A percentile compares a stretch with the other conserved stretches of the same genome.
These are phyloP conservation scores for Rhodotorula taiwanensis DNA, from an alignment of 768 basidiomycete genomes.

Conservation along the genomic window DNA sequence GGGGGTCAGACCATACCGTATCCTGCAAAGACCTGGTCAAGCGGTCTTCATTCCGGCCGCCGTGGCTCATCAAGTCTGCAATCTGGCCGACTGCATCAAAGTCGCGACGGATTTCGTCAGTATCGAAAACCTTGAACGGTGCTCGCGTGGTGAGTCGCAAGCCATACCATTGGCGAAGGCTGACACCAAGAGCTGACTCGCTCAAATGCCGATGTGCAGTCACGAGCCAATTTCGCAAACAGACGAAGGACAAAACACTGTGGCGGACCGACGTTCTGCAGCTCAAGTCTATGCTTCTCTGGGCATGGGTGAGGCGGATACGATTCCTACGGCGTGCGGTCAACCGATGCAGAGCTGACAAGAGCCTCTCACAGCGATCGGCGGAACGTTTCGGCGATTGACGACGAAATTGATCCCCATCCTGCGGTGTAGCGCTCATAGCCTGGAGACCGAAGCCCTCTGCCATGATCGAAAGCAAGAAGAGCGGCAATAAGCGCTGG, in stretches of 20 bases:
- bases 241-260: conserved; percentile 67
- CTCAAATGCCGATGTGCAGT: conserved; percentile 44
- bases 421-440: too few species aligned
- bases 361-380: not conserved
- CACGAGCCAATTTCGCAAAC: conserved; percentile 79
- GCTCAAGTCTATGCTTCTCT: conserved; percentile 88
- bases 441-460: too few species aligned
- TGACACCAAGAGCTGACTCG: too few species aligned
- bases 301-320: conserved; percentile 66
- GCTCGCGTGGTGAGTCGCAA: conserved; percentile 54
- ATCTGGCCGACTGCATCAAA: conserved; percentile 90
- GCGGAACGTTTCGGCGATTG: conserved; percentile 18
- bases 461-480: too few species aligned
- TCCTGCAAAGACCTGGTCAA: conserved; percentile 86
- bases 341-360: not conserved
- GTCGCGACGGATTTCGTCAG: conserved; percentile 92
- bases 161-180: too few species aligned
- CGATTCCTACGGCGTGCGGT: too few species aligned
- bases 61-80: conserved; percentile 62
- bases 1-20: conserved; percentile 68
- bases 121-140: conserved; percentile 81
- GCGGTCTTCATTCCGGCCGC: conserved; percentile 94
- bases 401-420: too few species aligned
- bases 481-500: too few species aligned
- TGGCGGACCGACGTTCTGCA: conserved; percentile 96